These are phyloP conservation scores for Globisporangium nagaii DNA, from an alignment of 352 stramenopile genomes.

Conservation along the genomic window DNA sequence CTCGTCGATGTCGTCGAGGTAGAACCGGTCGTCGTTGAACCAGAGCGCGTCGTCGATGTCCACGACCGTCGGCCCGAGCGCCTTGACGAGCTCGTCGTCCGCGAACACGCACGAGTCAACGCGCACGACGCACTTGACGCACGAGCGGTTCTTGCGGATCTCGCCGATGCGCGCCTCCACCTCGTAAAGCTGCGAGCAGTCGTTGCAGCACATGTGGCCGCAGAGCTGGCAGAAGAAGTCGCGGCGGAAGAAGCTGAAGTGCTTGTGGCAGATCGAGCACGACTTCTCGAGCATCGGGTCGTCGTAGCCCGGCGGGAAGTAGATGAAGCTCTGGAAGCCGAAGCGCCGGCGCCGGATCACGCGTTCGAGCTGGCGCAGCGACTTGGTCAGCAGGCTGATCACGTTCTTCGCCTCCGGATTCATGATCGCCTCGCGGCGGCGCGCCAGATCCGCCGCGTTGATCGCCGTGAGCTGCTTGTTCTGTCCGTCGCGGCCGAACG, in stretches of 20 bases:
- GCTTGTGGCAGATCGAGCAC: conserved; percentile 44
- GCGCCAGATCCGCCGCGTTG: conserved; percentile 20
- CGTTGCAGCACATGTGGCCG: conserved; percentile 30
- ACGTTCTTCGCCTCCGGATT: conserved; percentile 62
- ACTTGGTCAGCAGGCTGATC: conserved; percentile 47
- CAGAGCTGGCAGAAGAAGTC: conserved; percentile 47
- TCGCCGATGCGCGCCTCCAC: conserved; percentile 34
- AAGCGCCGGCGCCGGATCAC: conserved; percentile 64
- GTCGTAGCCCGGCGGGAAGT: conserved; percentile 39
- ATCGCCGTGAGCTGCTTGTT: conserved; percentile 3
- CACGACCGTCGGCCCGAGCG: conserved; percentile 38
- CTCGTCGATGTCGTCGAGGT: conserved; percentile 6
- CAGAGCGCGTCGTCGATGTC: conserved; percentile 32
- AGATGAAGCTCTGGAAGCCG: conserved; percentile 64
- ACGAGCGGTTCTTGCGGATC: conserved; percentile 34
- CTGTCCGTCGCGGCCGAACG: conserved; percentile 24
- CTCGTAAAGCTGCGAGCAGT: conserved; percentile 36
- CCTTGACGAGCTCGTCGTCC: conserved; percentile 37
- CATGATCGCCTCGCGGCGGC: conserved; percentile 36
- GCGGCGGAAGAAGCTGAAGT: conserved; percentile 36
- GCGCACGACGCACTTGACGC: conserved; percentile 35
- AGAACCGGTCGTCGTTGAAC: conserved; percentile 19
- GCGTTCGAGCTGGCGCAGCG: conserved; percentile 51
- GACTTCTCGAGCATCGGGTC: conserved; percentile 15
- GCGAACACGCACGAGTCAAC: conserved; percentile 41